phyloP scores from a whole-genome alignment of 108 stramenopile species.

The Cyclotella distinguenda region DNA sequence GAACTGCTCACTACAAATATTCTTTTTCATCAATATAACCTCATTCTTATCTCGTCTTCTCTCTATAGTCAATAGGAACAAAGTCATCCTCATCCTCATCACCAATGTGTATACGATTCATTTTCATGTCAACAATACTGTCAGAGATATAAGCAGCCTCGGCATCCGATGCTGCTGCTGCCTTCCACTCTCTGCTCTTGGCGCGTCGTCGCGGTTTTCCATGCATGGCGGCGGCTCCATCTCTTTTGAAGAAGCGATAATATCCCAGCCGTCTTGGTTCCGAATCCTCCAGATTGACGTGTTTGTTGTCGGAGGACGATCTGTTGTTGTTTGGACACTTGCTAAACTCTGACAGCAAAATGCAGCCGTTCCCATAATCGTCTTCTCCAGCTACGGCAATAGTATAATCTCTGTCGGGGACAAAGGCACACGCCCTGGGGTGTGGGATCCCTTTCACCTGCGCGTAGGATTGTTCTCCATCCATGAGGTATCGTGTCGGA shows the following conservation, averaged over 20 bases:
- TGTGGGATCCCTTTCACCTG: conserved; percentile 82
- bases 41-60: neutral
- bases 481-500: conserved; percentile 39
- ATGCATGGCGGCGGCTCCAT: conserved; percentile 33
- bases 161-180: conserved; percentile 20
- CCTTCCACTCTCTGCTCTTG: conserved; percentile 51
- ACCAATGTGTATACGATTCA: conserved; percentile 61
- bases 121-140: conserved; percentile 35
- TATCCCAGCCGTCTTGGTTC: conserved; percentile 42
- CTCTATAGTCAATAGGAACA: conserved; percentile 48
- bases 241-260: conserved; percentile 55
- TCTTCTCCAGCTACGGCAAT: conserved; percentile 82
- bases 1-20: too few species aligned
- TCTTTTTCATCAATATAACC: too few species aligned
- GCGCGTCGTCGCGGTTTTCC: conserved; percentile 58
- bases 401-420: conserved; percentile 68
- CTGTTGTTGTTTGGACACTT: neutral
- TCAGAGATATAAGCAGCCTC: conserved; percentile 58
- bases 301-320: conserved; percentile 11
- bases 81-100: conserved; percentile 60
- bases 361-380: conserved; percentile 84
- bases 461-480: conserved; percentile 62
- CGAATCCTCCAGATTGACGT: conserved; percentile 17
- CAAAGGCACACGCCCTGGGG: conserved; percentile 77
- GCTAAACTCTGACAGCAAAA: conserved; percentile 72